These are phyloP conservation scores for Lavandula angustifolia DNA, from an alignment of 257 asterid species.

Conservation along the genomic window DNA sequence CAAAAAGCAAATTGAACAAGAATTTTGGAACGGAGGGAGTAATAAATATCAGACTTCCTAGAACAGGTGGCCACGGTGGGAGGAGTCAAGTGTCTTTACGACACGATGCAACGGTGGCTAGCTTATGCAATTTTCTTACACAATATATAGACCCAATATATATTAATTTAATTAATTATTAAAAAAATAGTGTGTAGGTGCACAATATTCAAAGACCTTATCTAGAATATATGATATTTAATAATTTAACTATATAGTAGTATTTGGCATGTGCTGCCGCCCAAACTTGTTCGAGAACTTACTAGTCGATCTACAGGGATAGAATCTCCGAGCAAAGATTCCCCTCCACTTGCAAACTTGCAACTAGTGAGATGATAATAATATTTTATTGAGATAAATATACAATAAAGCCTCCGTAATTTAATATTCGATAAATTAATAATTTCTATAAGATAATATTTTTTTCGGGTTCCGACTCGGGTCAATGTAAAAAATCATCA, in stretches of 20 bases:
- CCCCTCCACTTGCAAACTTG: neutral
- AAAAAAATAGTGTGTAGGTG: no score
- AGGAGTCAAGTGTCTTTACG: no score
- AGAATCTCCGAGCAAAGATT: neutral
- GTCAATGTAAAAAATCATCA: no score
- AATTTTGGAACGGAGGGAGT: no score
- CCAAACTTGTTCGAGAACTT: slow-evolving; percentile 24
- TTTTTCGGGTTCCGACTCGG: no score
- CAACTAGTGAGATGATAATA: neutral
- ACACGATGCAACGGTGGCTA: neutral
- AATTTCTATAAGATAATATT: no score
- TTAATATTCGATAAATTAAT: no score
- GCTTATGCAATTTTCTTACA: neutral
- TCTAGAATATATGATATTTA: neutral
- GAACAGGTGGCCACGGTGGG: neutral
- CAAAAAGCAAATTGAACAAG: no score
- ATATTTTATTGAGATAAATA: no score
- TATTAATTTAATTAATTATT: neutral
- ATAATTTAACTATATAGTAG: no score
- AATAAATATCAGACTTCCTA: no score
- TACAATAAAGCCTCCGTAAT: no score
- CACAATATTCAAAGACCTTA: neutral
- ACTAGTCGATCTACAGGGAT: neutral
- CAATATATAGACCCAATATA: neutral
- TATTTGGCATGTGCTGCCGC: neutral